Evolutionary conservation across 352 stramenopile species (phyloP), one percentile per base, ranked within the genome.

Genomic region (Phytophthora multivora): DNA sequence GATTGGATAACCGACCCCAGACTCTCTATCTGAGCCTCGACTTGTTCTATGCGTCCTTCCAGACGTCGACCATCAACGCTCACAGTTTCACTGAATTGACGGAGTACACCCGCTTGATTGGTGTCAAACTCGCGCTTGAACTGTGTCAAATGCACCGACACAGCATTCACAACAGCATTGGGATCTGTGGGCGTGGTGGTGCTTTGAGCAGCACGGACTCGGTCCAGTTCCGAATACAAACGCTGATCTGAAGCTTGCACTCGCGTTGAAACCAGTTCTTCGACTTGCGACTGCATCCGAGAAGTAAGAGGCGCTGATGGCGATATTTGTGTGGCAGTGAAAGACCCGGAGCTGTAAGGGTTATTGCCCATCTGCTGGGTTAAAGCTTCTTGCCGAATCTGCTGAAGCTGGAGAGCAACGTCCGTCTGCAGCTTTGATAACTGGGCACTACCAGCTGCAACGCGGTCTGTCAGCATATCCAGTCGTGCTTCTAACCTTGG

Each of bases 81-180:
- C 42, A 88, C 71, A 36, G 63, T 87, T 28, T 88, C 79, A 9
- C 74, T 82, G 52, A 89, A 89, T 3, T 73, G 59, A 3, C 68
- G 66, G 38, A 89, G 59, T 16, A 82, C 69, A 15, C 30, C 62
- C 13, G 49, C 69, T 65, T 89, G 79, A 35, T 85, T 83, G 11
- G 57, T 41, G 46, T 86, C 77, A 23, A 86, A 83, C 45, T 89
- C 79, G 9, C 77, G 66, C 41, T 89, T 89, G 53, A 89, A 86
- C 41, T 86, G 79, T 11, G 75, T 72, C 26, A 89, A 68, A 42
- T 89, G 79, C 9, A 59, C 51, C 18, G 79, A 85, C 18, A 89
- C 79, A 8, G 79, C 77, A 31, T 89, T 80, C 19, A 89, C 72
- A 12, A 89, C 63, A 2, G 77, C 55, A 33, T 80, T 63, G 1